These are phyloP conservation scores for Zygoascus sp. DNA, from an alignment of 1,139 yeast species.

Conservation along the genomic window DNA sequence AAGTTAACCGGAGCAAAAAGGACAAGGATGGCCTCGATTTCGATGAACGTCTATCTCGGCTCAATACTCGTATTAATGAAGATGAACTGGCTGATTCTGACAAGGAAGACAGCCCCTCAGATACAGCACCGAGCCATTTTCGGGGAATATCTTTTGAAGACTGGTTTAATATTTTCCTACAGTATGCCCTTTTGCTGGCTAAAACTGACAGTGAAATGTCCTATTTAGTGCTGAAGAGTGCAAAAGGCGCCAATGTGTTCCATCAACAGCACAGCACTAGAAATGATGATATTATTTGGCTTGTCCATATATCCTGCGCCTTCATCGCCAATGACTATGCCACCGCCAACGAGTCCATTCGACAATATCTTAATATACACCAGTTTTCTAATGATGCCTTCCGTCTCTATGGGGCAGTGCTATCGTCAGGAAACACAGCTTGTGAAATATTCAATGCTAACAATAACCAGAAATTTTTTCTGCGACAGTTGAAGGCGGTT, in stretches of 20 bases:
- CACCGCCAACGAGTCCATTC: constrained; percentile 50
- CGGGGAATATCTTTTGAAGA: constrained; percentile 71
- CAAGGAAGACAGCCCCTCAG: constrained; percentile 54
- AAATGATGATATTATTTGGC: constrained; percentile 46
- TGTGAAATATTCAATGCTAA: constrained; percentile 64
- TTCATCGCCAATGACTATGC: constrained; percentile 50
- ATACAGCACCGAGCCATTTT: constrained; percentile 43
- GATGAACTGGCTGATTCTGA: constrained; percentile 22
- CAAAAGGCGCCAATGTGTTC: constrained; percentile 73
- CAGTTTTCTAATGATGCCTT: constrained; percentile 72
- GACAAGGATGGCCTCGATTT: constrained; percentile 37
- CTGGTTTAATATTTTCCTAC: constrained; percentile 85
- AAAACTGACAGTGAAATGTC: constrained; percentile 66
- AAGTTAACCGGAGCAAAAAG: constrained; percentile 36
- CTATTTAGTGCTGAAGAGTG: constrained; percentile 62
- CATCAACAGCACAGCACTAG: constrained; percentile 46
- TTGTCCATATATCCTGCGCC: constrained; percentile 65
- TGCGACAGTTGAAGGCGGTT: constrained; percentile 84
- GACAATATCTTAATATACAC: constrained; percentile 59
- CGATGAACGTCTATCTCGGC: constrained; percentile 66
- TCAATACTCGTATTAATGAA: constrained; percentile 37
- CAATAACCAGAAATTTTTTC: constrained; percentile 81
- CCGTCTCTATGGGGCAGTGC: constrained; percentile 62
- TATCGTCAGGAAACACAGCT: constrained; percentile 57
- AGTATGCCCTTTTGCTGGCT: constrained; percentile 64